Percentiles rank a stretch among this genome's conserved stretches.
Conservation (phyloP, 2,329 filamentous ascomycete species). For the Trematosphaeria pertusa region DNA sequence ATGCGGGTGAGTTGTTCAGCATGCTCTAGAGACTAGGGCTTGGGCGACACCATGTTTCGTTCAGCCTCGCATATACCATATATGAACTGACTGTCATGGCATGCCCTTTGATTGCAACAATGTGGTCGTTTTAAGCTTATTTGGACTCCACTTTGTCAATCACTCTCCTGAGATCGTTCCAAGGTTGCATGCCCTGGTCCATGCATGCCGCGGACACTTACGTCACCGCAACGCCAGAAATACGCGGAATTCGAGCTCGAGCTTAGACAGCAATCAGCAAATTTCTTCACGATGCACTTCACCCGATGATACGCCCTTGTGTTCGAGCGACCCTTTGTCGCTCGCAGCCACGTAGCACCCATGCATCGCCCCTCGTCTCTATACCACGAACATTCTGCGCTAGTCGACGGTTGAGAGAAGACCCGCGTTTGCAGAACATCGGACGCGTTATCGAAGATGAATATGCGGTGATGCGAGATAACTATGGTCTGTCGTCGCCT, state of each 20-base stretch:
- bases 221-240: conserved; percentile 17
- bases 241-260: conserved; percentile 6
- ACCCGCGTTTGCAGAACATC: conserved; percentile 59
- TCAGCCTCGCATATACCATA: too few relatives aligned
- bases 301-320: conserved; percentile 40
- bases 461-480: conserved; percentile 64
- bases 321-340: conserved; percentile 34
- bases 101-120: too few relatives aligned
- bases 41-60: too few relatives aligned
- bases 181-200: too few relatives aligned
- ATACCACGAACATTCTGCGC: conserved; percentile 30
- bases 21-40: too few relatives aligned
- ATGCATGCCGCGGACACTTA: too few relatives aligned
- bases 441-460: conserved; percentile 65
- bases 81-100: too few relatives aligned
- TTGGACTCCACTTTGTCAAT: too few relatives aligned
- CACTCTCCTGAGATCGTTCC: too few relatives aligned
- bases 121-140: too few relatives aligned
- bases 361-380: conserved; percentile 2
- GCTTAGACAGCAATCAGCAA: conserved; percentile 12
- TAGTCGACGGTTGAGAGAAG: conserved; percentile 39
- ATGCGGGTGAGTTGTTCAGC: too few relatives aligned
- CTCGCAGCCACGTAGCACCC: conserved; percentile 20
- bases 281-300: conserved; percentile 23
- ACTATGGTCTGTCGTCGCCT: conserved; percentile 58